Evolutionary conservation across 768 basidiomycete genomes (phyloP).

Genomic region (Hericium coralloides): DNA sequence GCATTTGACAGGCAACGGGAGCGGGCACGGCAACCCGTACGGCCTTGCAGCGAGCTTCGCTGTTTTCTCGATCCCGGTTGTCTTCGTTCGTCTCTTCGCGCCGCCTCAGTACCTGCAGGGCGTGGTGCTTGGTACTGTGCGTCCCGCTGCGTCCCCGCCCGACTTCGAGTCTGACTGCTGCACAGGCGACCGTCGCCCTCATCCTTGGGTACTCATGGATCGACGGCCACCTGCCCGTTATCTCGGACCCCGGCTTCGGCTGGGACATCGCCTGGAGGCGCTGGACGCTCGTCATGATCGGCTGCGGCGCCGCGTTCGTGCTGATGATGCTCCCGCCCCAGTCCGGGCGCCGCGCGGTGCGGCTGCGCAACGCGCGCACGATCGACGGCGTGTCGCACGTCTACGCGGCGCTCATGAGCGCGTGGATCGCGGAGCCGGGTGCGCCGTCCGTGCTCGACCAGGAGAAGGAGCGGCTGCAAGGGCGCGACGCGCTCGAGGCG

Average conservation of each 20-base stretch:
- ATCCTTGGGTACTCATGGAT: constrained; percentile 51
- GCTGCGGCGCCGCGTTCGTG: constrained; percentile 41
- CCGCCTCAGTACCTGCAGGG: constrained; percentile 33
- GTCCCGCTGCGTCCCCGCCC: constrained; percentile 11
- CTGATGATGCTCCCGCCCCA: constrained; percentile 45
- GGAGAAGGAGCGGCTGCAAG: background rate
- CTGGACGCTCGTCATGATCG: constrained; percentile 41
- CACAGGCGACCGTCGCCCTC: constrained; percentile 33
- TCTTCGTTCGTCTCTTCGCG: constrained; percentile 40
- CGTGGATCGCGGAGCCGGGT: constrained; percentile 26
- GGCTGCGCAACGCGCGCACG: constrained; percentile 32
- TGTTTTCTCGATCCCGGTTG: constrained; percentile 36
- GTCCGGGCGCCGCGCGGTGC: constrained; percentile 39
- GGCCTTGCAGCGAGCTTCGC: constrained; percentile 41
- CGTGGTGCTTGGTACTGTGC: constrained; percentile 28
- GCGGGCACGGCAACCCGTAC: constrained; percentile 43
- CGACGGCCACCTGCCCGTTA: constrained; percentile 37
- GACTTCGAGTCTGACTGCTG: background rate
- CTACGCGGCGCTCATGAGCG: constrained; percentile 33
- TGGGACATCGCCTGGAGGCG: constrained; percentile 44
- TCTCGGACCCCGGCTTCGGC: constrained; percentile 43
- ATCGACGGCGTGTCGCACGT: constrained; percentile 32
- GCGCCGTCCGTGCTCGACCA: background rate
- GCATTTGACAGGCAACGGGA: constrained; percentile 27
- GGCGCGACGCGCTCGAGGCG: constrained; percentile 5